Base-by-base conservation (phyloP, 164 flowering plant genomes). In the Piper betle region DNA sequence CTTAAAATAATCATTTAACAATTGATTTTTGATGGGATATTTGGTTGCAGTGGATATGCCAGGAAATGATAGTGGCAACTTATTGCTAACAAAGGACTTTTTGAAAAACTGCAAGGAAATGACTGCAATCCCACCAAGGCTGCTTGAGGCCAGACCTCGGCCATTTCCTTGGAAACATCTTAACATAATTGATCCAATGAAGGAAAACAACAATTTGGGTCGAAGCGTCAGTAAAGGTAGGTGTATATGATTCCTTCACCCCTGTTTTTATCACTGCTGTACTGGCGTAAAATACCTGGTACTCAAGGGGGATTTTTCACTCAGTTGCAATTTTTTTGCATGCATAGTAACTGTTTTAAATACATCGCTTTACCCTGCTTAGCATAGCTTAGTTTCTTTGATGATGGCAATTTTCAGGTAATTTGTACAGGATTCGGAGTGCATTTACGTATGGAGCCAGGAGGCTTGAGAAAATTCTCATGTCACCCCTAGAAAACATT, bases 211-310 rank as follows among this genome's bases (percentile, higher is more conserved):
- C 74, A 88, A 91, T 70, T 87, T 88, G 50, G 96, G 96, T 13
- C 92, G 96, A 53, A 88, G 97, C 79, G 88, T 91, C n/a, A 80
- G 73, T 72, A 80, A 68, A 81, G 95, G 97, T 90, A 68, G 66
- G 71, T 12, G 37, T 61, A 6, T 56, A 40, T 57, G 3, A 37
- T 19, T 46, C n/a, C 50, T 3, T 46, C 15, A 2, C 11, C 10
- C 15, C 11, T 46, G 46, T 46, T 46, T 46, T 12, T 15, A 10
- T 15, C 50, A 12, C 2, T 10, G 15, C 50, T 46, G 50, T 15
- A 10, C 6, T 12, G 7, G 50, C 12, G 0, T 25, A 25, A 25
- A 25, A 25, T 25, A 25, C 2, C 33, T 25, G 33, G 33, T 25
- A 25, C 33, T 25, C 33, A 25, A 25, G 33, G 33, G 33, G 33